These are phyloP conservation scores for Ceratobasidium sp. DNA, from an alignment of 1,284 basidiomycete species.

Conservation along the genomic window DNA sequence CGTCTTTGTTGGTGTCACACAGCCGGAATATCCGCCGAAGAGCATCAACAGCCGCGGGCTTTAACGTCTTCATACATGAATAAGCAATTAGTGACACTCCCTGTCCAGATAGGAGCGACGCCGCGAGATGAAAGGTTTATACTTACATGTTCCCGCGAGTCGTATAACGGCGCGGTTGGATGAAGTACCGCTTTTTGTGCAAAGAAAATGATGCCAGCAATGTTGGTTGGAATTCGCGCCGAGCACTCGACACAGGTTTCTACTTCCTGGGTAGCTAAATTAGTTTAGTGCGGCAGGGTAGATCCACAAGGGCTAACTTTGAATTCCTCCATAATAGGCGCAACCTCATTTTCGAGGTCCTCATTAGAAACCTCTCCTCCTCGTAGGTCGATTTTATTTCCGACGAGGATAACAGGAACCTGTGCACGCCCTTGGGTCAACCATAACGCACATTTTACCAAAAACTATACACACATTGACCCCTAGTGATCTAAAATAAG, in stretches of 20 bases:
- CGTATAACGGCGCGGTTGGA: constrained; percentile 96
- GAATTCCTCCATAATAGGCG: constrained; percentile 97
- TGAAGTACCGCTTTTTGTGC: constrained; percentile 98
- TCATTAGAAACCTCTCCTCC: constrained; percentile 94
- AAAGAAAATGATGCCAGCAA: constrained; percentile 99
- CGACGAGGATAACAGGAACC: constrained; percentile 97
- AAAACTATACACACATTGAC: constrained; percentile 75
- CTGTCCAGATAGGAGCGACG: constrained; percentile 48
- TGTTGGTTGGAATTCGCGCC: constrained; percentile 87
- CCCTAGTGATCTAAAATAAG: constrained; percentile 94
- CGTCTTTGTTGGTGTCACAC: constrained; percentile 95
- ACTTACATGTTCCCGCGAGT: constrained; percentile 90
- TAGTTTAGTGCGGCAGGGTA: constrained; percentile 30
- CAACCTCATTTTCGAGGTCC: constrained; percentile 92
- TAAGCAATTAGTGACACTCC: constrained; percentile 30
- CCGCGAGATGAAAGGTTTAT: background rate
- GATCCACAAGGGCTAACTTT: constrained; percentile 67
- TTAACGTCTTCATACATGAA: constrained; percentile 72
- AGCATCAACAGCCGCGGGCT: constrained; percentile 91
- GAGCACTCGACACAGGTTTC: constrained; percentile 99
- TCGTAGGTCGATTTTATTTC: constrained; percentile 97
- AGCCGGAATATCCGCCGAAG: constrained; percentile 95
- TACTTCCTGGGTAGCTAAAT: constrained; percentile 74
- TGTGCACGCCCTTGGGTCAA: constrained; percentile 54
- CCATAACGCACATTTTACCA: constrained; percentile 45